phyloP scores from a whole-genome alignment of 2,329 filamentous ascomycete genomes.

The Huntiella decipiens region DNA sequence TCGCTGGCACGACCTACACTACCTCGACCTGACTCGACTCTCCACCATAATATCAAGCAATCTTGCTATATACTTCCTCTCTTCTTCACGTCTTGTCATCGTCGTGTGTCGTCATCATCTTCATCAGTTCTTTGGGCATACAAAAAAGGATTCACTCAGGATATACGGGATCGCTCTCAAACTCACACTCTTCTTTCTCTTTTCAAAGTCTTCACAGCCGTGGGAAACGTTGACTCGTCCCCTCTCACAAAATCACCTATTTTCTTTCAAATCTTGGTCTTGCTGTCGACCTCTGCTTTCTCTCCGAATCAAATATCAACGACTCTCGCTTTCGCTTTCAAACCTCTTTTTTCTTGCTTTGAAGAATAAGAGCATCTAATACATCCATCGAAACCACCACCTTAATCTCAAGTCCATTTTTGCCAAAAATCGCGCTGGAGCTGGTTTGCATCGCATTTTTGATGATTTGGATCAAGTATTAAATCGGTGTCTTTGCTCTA shows the following conservation, averaged over 20 bases:
- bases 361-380: no score
- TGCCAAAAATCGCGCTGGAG: constrained; percentile 3
- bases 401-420: not conserved
- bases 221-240: constrained; percentile 9
- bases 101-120: not conserved
- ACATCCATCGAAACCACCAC: no score
- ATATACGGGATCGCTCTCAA: not conserved
- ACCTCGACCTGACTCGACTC: no score
- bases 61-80: not conserved
- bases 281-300: not conserved
- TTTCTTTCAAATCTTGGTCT: no score
- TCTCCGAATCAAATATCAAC: not conserved
- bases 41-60: no score
- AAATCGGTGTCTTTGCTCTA: not conserved
- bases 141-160: not conserved
- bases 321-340: not conserved
- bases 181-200: not conserved
- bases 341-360: not conserved
- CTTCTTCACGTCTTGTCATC: not conserved
- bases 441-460: constrained; percentile 7
- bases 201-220: constrained; percentile 4
- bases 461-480: constrained; percentile 2
- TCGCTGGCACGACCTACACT: not conserved
- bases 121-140: not conserved
- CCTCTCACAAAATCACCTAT: not conserved